A percentile compares a stretch with the other conserved stretches of the same genome.
Conservation (phyloP, 345 rosid species). For the Linum lewisii region DNA sequence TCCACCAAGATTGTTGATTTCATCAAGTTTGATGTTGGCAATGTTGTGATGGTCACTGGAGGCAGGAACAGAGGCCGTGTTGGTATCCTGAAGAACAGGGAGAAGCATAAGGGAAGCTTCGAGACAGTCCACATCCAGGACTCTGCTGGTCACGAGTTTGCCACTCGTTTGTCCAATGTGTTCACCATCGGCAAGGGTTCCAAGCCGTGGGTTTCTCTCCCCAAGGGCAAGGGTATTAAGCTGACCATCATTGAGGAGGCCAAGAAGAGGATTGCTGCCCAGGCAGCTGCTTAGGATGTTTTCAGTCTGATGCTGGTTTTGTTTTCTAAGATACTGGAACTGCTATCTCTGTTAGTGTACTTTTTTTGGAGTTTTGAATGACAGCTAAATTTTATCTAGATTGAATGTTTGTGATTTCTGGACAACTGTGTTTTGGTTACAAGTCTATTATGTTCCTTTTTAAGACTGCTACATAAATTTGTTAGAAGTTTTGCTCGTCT, state of each 20-base stretch:
- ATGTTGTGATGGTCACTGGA: constrained; percentile 89
- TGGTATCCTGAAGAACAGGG: constrained; percentile 70
- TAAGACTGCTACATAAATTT: no score
- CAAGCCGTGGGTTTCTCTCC: constrained; percentile 84
- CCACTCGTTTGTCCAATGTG: constrained; percentile 78
- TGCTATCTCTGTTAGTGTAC: no score
- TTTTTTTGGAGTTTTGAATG: no score
- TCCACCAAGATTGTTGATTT: constrained; percentile 61
- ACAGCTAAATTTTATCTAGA: no score
- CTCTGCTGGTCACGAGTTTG: constrained; percentile 67
- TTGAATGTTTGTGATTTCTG: no score
- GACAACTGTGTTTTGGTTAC: no score
- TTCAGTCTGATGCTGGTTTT: no score
- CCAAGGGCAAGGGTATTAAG: constrained; percentile 87
- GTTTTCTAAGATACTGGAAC: no score
- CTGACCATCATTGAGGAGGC: constrained; percentile 79
- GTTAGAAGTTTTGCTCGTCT: no score
- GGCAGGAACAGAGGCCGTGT: constrained; percentile 90
- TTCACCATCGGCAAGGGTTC: constrained; percentile 71
- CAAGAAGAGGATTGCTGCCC: constrained; percentile 61
- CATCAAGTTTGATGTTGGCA: constrained; percentile 81
- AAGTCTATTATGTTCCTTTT: no score
- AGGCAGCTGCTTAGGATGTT: constrained; percentile 26
- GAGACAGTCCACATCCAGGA: constrained; percentile 79
- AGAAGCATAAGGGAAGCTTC: constrained; percentile 84